phyloP scores from a whole-genome alignment of 2,329 filamentous ascomycete genomes.

The Botrytis deweyae region DNA sequence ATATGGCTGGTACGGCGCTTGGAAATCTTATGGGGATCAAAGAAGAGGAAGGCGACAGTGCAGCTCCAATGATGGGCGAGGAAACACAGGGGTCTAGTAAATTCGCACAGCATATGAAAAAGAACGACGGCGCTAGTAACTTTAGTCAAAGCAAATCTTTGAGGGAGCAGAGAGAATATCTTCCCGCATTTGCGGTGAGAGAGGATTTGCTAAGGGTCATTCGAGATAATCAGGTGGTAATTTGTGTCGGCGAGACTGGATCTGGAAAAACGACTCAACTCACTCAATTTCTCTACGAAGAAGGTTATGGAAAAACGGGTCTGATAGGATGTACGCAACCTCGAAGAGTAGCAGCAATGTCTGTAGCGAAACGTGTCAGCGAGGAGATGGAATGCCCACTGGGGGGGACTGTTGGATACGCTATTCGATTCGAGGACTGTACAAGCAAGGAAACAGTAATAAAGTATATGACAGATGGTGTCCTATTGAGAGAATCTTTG shows the following conservation, averaged over 20 bases:
- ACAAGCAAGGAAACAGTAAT: constrained; percentile 93
- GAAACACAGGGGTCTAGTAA: constrained; percentile 67
- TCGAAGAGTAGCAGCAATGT: constrained; percentile 96
- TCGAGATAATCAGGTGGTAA: constrained; percentile 93
- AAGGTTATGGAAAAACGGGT: constrained; percentile 83
- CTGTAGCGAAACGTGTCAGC: constrained; percentile 94
- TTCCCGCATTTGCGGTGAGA: constrained; percentile 93
- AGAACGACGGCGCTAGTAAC: constrained; percentile 78
- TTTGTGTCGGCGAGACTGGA: constrained; percentile 95
- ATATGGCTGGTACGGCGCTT: constrained; percentile 83
- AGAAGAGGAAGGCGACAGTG: constrained; percentile 89
- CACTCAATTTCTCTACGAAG: constrained; percentile 93
- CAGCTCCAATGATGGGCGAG: constrained; percentile 71
- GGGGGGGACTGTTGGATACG: constrained; percentile 87
- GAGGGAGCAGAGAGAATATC: constrained; percentile 84
- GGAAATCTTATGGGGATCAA: constrained; percentile 96
- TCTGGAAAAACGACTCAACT: constrained; percentile 97
- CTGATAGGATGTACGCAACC: constrained; percentile 98
- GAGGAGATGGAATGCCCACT: constrained; percentile 97
- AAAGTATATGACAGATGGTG: constrained; percentile 99
- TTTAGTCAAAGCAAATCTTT: constrained; percentile 93
- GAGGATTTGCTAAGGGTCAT: constrained; percentile 92
- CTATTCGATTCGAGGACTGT: constrained; percentile 97
- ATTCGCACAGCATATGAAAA: constrained; percentile 88
- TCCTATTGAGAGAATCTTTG: constrained; percentile 87